Base-by-base conservation (phyloP, 306 rosid species). In the Begonia fuchsioides region DNA sequence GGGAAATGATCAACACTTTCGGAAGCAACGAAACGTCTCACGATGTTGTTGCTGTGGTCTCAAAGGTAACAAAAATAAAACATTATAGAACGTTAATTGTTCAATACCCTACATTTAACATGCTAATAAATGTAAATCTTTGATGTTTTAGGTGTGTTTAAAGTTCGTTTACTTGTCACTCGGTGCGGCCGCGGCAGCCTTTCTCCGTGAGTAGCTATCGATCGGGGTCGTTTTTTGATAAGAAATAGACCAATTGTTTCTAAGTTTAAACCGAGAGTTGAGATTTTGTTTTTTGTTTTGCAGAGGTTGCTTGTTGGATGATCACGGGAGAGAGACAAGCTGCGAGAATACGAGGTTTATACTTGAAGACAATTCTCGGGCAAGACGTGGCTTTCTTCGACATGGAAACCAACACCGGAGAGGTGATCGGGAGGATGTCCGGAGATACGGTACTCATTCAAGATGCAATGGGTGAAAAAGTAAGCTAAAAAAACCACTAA, bases 401-500 rank as follows among this genome's bases (percentile, higher is more conserved):
- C 61, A 77, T 57, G 50, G 96, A 87, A 77, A 79, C 96, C 20
- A 82, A 71, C 64, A 87, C 96, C 0, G 96, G 96, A 52, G 96
- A 87, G 69, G 96, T 87, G 10, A 45, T 87, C 13, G 86, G 84
- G 11, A 76, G 96, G 68, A 87, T 87, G 96, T 87, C 96, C 0
- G 96, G 96, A 1, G 96, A 87, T 61, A 82, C 96, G 0, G 92
- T 87, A 68, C 92, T 82, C 14, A 87, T 87, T 41, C 96, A 87
- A 73, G 96, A 87, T 40, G 96, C 96, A 61, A 82, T 87, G 96
- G 96, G 94, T 10, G 96, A 87, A 70, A 84, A 84, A 86, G 94
- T 77, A 74, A 26, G 43, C 48, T 38, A 53, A 38, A 15, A 53
- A 38, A 15, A 16, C 20, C 39, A 52, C 18, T 12, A 40, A 58